phyloP scores from a whole-genome alignment of 148 eudicot species.

The Spergularia marina region DNA sequence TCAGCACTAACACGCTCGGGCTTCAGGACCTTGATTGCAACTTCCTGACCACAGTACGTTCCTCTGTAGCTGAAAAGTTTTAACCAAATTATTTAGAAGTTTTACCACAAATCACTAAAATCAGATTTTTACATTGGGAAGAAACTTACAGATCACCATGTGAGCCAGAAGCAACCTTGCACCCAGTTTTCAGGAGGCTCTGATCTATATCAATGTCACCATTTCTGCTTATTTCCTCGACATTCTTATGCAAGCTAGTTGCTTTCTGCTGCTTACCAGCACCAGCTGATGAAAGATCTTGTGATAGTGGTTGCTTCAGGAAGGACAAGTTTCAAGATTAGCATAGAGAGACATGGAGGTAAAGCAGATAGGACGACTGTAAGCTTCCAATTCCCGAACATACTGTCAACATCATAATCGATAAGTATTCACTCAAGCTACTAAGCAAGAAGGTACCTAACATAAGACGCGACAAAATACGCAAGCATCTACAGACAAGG shows the following conservation, averaged over 20 bases:
- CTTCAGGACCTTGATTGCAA: constrained; percentile 75
- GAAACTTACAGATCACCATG: constrained; percentile 68
- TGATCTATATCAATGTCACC: constrained; percentile 68
- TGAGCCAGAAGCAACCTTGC: constrained; percentile 60
- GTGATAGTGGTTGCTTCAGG: constrained; percentile 45
- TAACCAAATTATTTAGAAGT: constrained; percentile 3
- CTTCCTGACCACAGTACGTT: constrained; percentile 62
- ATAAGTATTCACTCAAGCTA: no score
- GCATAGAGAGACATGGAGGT: neutral
- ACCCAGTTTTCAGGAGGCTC: constrained; percentile 44
- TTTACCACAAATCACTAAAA: neutral
- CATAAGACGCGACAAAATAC: no score
- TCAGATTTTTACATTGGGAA: neutral
- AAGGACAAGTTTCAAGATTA: constrained; percentile 15
- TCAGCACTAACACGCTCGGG: constrained; percentile 48
- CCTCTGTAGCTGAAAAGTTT: constrained; percentile 62
- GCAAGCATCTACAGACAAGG: no score
- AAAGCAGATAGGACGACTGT: neutral
- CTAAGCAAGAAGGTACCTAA: no score
- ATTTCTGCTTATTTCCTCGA: constrained; percentile 31
- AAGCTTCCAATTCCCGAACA: neutral
- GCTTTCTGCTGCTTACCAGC: constrained; percentile 31
- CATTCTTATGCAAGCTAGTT: constrained; percentile 18
- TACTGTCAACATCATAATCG: neutral
- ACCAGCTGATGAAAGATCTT: constrained; percentile 21